Evolutionary conservation across 495 filamentous ascomycete genomes (phyloP).

Genomic region (Trichoderma parareesei): DNA sequence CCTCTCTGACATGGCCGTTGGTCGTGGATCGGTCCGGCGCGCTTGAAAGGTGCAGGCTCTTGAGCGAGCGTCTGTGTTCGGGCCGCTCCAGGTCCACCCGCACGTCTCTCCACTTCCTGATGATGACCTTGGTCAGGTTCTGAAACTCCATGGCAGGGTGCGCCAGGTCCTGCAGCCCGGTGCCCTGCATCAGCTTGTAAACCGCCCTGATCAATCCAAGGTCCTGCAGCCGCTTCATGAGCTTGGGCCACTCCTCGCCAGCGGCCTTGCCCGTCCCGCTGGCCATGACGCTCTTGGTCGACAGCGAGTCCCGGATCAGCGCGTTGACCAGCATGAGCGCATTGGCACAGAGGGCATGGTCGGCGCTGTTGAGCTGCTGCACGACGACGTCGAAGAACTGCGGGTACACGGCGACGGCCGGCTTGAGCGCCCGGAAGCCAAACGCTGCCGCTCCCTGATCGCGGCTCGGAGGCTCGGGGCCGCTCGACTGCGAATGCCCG

Average conservation of each 20-base stretch:
- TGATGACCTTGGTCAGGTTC: slow-evolving; percentile 77
- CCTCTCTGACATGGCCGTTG: slow-evolving; percentile 20
- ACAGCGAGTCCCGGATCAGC: slow-evolving; percentile 85
- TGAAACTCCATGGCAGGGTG: slow-evolving; percentile 94
- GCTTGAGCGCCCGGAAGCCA: slow-evolving; percentile 85
- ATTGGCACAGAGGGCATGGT: slow-evolving; percentile 94
- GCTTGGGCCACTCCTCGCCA: slow-evolving; percentile 83
- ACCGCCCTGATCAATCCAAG: slow-evolving; percentile 89
- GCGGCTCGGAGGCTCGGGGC: slow-evolving; percentile 20
- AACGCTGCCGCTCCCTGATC: slow-evolving; percentile 50
- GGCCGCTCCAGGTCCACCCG: slow-evolving; percentile 74
- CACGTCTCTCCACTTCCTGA: slow-evolving; percentile 86
- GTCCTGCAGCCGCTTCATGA: slow-evolving; percentile 89
- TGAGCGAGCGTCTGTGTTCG: slow-evolving; percentile 82
- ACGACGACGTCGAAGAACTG: slow-evolving; percentile 94
- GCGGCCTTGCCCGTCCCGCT: slow-evolving; percentile 19
- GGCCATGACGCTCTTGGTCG: slow-evolving; percentile 39
- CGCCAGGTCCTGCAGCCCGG: slow-evolving; percentile 85
- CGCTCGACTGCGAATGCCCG: slow-evolving; percentile 59
- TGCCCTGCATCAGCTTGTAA: slow-evolving; percentile 85
- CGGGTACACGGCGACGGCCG: slow-evolving; percentile 81
- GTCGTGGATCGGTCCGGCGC: slow-evolving; percentile 50
- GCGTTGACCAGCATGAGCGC: slow-evolving; percentile 92
- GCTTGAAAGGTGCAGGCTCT: slow-evolving; percentile 75
- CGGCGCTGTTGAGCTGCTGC: slow-evolving; percentile 77